Base-by-base conservation (phyloP, 441 rosid genomes). In the Jatropha multifida region DNA sequence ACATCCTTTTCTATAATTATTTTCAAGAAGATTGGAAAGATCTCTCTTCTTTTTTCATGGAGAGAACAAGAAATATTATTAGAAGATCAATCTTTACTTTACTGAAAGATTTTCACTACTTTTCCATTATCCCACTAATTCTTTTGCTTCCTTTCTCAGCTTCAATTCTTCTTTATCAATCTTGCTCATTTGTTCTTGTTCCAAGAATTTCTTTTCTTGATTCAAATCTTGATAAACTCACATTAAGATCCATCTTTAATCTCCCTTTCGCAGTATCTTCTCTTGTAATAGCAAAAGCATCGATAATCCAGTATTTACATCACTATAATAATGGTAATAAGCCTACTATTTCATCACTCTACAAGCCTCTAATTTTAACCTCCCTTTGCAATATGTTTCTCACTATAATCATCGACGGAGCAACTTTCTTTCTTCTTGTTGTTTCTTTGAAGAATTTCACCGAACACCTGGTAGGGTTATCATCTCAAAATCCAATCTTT, bases 111-210 rank as follows among this genome's bases (percentile, higher is more conserved):
- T 78, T 75, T 17, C 76, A 52, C 14, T 74, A 46, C 76, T 80
- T 73, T 82, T 67, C 77, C 74, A 20, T 76, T 38, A 72, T 62
- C 65, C 70, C 83, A 44, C 41, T 63, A 70, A 80, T 84, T 27
- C 48, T 83, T 68, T 40, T 82, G 75, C 78, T 86, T 70, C 89
- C 89, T 44, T 86, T 82, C 81, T 86, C 84, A n/a, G 83, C 80
- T 76, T 83, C 82, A 20, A 13, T 72, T 60, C 83, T 84, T n/a
- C 26, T 84, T 62, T 72, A 65, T 75, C 61, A 40, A 11, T 66
- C 65, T 68, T n/a, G 17, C 56, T 60, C 71, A 14, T 46, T 37
- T 44, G 49, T 42, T 7, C 64, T 52, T 65, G 48, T 49, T 58
- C 1, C 58, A 51, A 68, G 60, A 26, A 7, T 67, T 51, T 64